A percentile compares a stretch with the other conserved stretches of the same genome.
These are phyloP conservation scores for Nymphaea thermarum DNA, from an alignment of 164 flowering plant species.

Conservation along the genomic window DNA sequence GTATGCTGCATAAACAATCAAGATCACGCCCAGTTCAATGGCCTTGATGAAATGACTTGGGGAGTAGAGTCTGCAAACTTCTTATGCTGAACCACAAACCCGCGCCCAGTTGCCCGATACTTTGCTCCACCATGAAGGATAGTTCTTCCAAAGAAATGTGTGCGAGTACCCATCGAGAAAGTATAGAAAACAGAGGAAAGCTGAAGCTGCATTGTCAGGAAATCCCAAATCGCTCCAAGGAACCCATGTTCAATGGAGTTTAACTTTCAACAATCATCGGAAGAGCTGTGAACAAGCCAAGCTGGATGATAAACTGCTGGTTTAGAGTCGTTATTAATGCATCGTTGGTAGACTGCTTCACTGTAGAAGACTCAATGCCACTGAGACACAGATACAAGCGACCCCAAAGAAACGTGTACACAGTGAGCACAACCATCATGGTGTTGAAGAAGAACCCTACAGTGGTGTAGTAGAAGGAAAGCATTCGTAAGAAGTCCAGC, in stretches of 20 bases:
- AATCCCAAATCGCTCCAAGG: slow-evolving; percentile 79
- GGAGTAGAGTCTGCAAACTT: slow-evolving; percentile 75
- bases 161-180: slow-evolving; percentile 85
- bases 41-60: slow-evolving; percentile 95
- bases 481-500: slow-evolving; percentile 90
- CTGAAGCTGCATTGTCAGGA: slow-evolving; percentile 82
- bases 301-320: slow-evolving; percentile 81
- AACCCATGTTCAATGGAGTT: slow-evolving; percentile 82
- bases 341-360: slow-evolving; percentile 20
- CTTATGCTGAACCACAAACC: slow-evolving; percentile 89
- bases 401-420: slow-evolving; percentile 81
- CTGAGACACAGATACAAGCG: slow-evolving; percentile 86
- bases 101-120: slow-evolving; percentile 95
- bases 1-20: slow-evolving; percentile 62
- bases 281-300: slow-evolving; percentile 92
- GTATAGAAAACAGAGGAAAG: slow-evolving; percentile 76
- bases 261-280: slow-evolving; percentile 94
- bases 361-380: slow-evolving; percentile 51
- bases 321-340: slow-evolving; percentile 65
- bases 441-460: slow-evolving; percentile 76
- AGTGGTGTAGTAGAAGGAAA: slow-evolving; percentile 76
- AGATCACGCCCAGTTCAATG: slow-evolving; percentile 74
- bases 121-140: slow-evolving; percentile 98
- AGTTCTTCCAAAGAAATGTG: slow-evolving; percentile 88
- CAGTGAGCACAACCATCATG: slow-evolving; percentile 69